Evolutionary conservation across 2,329 filamentous ascomycete species (phyloP), one percentile per base, ranked within the genome.

Genomic region (Monosporascus cannonballus): DNA sequence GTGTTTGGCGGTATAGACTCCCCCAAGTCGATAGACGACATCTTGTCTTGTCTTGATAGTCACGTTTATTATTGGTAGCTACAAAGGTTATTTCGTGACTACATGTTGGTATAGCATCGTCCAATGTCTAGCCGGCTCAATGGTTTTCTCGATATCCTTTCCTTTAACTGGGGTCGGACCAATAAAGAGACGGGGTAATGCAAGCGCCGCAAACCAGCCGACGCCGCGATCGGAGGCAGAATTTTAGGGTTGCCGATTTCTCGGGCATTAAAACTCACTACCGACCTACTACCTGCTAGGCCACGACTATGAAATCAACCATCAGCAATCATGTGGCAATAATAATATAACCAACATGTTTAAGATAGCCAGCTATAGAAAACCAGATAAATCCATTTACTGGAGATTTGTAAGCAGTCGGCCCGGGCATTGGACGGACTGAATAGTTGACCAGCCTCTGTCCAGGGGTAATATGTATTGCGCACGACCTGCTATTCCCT

Each of bases 1-100:
- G 88, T 92, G 67, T 92, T 84, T 39, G 85, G 80, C 52, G 89
- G 89, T 55, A 93, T 89, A 5, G 88, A 81, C 64, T 87, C 84
- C 62, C 88, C 88, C 38, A 89, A 64, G 22, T 73, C 72, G 54
- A 81, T 73, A 30, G 64, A 61, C n/a, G 74, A 70, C 78, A 81
- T 81, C 25, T 20, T 24, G 34, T 18, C 22, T 48, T 38, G n/a
- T 47, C 17, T 50, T 47, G 18, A 17, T 38, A 22, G 5, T 34
- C 30, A 25, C 25, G 20, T 15, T 45, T 37, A 17, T 27, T 39
- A 6, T 42, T 47, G 3, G 9, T 27, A 27, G 11, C 27, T 30
- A 4, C 9, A 9, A 30, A 30, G 27, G 9, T 30, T 14, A 34
- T 34, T 14, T n/a, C 24, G 18, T 50, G 49, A 25, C 34, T 50